phyloP scores from a whole-genome alignment of 306 rosid genomes.

The Trichosanthes truncata region DNA sequence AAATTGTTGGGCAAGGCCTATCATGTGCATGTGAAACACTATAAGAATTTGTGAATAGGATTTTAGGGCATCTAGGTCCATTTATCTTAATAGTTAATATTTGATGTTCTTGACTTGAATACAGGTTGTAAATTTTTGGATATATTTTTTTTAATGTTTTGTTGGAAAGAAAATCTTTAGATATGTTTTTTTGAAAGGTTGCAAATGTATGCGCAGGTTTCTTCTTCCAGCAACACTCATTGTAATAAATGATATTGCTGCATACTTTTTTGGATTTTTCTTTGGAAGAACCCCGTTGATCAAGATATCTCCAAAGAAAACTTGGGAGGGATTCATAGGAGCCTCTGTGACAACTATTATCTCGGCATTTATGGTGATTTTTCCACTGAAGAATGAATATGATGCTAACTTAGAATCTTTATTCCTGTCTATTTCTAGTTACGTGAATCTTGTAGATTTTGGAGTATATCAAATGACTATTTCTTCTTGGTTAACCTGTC shows the following conservation, averaged over 20 bases:
- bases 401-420: background rate
- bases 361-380: conserved; percentile 90
- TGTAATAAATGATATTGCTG: conserved; percentile 91
- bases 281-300: conserved; percentile 96
- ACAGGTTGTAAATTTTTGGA: background rate
- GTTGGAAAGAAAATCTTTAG: background rate
- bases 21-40: background rate
- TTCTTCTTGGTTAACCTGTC: background rate
- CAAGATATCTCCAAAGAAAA: conserved; percentile 96
- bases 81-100: background rate
- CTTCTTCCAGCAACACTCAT: conserved; percentile 97
- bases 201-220: conserved; percentile 54
- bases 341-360: conserved; percentile 90
- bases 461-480: background rate
- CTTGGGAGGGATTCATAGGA: conserved; percentile 99
- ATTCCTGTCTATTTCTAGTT: background rate
- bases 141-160: background rate
- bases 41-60: background rate
- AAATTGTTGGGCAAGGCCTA: too few relatives aligned
- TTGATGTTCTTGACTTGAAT: background rate
- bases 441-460: background rate
- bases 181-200: background rate
- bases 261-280: conserved; percentile 87
- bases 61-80: background rate
- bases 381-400: background rate